A percentile compares a stretch with the other conserved stretches of the same genome.
phyloP scores from a whole-genome alignment of 805 yeast genomes.

The Kodamaea lidongshanica region DNA sequence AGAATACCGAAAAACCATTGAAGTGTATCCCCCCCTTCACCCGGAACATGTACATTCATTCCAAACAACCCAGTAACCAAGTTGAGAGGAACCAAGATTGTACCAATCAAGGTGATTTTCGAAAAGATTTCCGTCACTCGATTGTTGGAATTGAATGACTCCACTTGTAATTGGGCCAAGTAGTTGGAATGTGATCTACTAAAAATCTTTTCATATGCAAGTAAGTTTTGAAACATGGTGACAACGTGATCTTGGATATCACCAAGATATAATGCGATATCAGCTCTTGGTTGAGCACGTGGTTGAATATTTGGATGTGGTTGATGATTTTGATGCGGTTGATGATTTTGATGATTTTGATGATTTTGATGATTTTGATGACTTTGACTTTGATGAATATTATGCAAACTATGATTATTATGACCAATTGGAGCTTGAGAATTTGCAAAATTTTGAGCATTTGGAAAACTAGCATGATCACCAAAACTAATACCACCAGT shows the following conservation, averaged over 20 bases:
- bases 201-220: constrained; percentile 24
- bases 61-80: constrained; percentile 24
- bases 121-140: constrained; percentile 21
- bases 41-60: constrained; percentile 24
- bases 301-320: too few relatives aligned
- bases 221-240: constrained; percentile 25
- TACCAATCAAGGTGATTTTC: constrained; percentile 24
- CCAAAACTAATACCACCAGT: constrained; percentile 29
- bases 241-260: constrained; percentile 29
- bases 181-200: constrained; percentile 24
- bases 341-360: too few relatives aligned
- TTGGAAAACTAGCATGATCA: constrained; percentile 30
- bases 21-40: constrained; percentile 9
- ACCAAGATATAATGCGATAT: constrained; percentile 25
- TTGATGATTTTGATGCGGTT: too few relatives aligned
- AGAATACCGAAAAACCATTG: constrained; percentile 20
- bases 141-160: constrained; percentile 22
- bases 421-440: not conserved
- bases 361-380: too few relatives aligned
- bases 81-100: constrained; percentile 23
- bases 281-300: constrained; percentile 25
- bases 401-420: too few relatives aligned
- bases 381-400: too few relatives aligned
- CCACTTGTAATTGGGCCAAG: constrained; percentile 27
- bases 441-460: not conserved